Evolutionary conservation across 2,329 filamentous ascomycete genomes (phyloP).

Genomic region (Magnaporthiopsis poae): DNA sequence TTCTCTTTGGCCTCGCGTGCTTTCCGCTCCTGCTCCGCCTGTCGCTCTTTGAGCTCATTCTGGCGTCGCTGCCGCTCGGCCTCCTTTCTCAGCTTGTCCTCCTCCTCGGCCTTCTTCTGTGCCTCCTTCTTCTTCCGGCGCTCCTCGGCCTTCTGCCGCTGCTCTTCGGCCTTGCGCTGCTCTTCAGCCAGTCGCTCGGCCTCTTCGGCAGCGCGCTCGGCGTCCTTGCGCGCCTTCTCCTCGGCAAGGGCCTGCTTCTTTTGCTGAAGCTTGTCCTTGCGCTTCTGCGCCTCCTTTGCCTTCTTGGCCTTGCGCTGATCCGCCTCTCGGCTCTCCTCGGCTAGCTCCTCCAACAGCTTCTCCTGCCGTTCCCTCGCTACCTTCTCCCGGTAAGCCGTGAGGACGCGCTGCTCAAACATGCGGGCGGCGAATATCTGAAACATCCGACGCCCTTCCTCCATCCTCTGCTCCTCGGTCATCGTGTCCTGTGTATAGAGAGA

Average conservation of each 20-base stretch:
- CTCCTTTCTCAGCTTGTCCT: constrained; percentile 75
- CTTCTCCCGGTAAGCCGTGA: constrained; percentile 96
- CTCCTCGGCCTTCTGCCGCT: constrained; percentile 73
- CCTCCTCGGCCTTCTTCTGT: constrained; percentile 80
- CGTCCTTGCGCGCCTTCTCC: constrained; percentile 77
- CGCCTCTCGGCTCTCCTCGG: constrained; percentile 70
- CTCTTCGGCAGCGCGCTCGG: constrained; percentile 81
- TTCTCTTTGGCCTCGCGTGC: constrained; percentile 67
- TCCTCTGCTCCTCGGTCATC: constrained; percentile 96
- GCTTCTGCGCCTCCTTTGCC: constrained; percentile 85
- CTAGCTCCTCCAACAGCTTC: constrained; percentile 80
- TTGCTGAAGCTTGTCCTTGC: constrained; percentile 83
- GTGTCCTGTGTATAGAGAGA: constrained; percentile 59
- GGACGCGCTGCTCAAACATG: constrained; percentile 96
- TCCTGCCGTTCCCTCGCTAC: constrained; percentile 86
- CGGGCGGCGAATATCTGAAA: constrained; percentile 98
- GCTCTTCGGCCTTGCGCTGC: constrained; percentile 69
- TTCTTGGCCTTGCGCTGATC: constrained; percentile 83
- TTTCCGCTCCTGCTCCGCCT: constrained; percentile 78
- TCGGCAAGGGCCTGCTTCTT: constrained; percentile 86
- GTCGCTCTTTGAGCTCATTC: constrained; percentile 76
- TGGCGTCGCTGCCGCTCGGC: constrained; percentile 69
- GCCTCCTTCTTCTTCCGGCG: constrained; percentile 85
- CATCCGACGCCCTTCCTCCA: constrained; percentile 97
- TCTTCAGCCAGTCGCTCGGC: constrained; percentile 66